Evolutionary conservation across 306 rosid genomes (phyloP).

Genomic region (Rosa rugosa): DNA sequence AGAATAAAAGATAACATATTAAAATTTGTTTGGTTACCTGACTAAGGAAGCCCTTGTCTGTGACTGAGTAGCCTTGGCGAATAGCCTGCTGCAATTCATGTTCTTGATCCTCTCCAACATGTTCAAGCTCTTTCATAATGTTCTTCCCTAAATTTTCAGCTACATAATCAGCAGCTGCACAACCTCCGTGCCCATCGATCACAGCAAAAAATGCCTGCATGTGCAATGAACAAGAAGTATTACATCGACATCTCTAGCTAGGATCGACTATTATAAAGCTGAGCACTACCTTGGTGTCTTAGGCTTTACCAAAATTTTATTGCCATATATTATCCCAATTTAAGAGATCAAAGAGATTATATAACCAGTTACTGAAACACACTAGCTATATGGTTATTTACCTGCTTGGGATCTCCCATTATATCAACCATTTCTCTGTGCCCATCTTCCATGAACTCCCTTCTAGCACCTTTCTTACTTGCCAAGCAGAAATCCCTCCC

Average conservation of each 20-base stretch:
- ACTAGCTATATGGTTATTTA: not conserved
- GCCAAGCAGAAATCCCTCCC: slow-evolving; percentile 41
- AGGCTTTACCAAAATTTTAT: no score
- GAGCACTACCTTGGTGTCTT: no score
- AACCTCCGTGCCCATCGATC: slow-evolving; percentile 51
- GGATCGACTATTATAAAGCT: no score
- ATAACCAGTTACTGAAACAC: not conserved
- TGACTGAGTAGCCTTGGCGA: slow-evolving; percentile 34
- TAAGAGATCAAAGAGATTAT: not conserved
- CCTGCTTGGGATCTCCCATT: slow-evolving; percentile 44
- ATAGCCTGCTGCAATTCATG: slow-evolving; percentile 25
- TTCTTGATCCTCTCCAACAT: slow-evolving; percentile 17
- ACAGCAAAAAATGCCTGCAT: slow-evolving; percentile 43
- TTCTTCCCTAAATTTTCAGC: slow-evolving; percentile 42
- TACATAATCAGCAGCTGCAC: slow-evolving; percentile 39
- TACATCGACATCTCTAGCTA: no score
- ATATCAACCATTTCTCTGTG: slow-evolving; percentile 32
- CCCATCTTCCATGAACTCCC: slow-evolving; percentile 39
- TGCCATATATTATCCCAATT: not conserved
- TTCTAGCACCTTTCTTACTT: slow-evolving; percentile 38
- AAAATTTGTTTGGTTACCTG: slow-evolving; percentile 25
- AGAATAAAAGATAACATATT: not conserved
- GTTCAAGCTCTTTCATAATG: slow-evolving; percentile 27
- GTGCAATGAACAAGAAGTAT: not conserved
- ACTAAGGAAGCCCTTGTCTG: slow-evolving; percentile 39